Base-by-base conservation (phyloP, 768 basidiomycete species). In the Terana coerulea region DNA sequence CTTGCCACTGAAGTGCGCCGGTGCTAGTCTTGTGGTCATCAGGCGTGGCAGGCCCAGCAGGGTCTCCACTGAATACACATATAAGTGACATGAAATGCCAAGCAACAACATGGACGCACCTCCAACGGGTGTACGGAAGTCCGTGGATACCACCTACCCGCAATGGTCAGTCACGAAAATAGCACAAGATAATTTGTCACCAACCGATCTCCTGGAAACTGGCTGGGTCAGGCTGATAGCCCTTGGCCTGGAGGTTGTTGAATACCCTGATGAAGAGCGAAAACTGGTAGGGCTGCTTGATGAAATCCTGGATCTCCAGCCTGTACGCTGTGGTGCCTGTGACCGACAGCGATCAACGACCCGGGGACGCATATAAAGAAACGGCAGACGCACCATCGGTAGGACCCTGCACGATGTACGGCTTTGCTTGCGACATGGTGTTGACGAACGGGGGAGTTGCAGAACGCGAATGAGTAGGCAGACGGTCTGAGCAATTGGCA, bases 181-280 rank as follows among this genome's bases (percentile, higher is more conserved):
- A 28, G 17, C 33, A 15, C 11, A 12, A 26, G 37, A 5, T 15
- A 15, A 31, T 14, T 6, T 33, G 28, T 14, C 9, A 31, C 45
- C 21, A 12, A 47, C 49, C 49, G 22, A 50, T 50, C 25, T 50
- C 49, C 21, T 50, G 34, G 36, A 35, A 50, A 22, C 49, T 50
- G 21, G 49, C 49, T 6, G 49, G 49, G 10, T 24, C 25, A 28
- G 49, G 49, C 19, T 36, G 12, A 29, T 50, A 50, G 5, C 28
- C 49, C 28, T 39, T 11, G 5, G 22, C 33, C 39, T 50, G 49
- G 28, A 50, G 17, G 15, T 35, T 33, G 34, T 25, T 50, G 36
- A 50, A 40, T n/a, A 37, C 35, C 30, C 41, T 35, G n/a, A 50
- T 50, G 30, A 50, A 50, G 5, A 50, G 29, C 4, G 49, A 50